phyloP scores from a whole-genome alignment of 2,329 filamentous ascomycete species.

The Botrytis squamosa region DNA sequence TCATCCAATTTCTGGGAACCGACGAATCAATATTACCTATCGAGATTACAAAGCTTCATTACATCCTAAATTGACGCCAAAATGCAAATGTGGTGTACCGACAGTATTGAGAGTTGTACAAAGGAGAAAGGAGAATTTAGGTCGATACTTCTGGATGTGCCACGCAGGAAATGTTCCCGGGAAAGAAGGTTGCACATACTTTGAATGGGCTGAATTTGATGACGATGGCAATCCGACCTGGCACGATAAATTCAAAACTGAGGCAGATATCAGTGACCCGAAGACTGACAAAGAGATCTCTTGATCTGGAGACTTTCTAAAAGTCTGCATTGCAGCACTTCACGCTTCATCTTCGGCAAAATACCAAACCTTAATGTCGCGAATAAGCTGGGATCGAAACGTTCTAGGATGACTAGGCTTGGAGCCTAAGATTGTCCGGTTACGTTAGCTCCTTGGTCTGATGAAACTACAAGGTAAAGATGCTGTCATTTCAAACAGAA shows the following conservation, averaged over 20 bases:
- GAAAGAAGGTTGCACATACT: conserved; percentile 70
- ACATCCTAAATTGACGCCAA: conserved; percentile 74
- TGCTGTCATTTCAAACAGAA: not conserved
- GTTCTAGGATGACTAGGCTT: not conserved
- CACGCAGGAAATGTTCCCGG: conserved; percentile 71
- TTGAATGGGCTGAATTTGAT: conserved; percentile 84
- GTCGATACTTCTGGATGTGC: conserved; percentile 93
- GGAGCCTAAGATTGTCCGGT: no score
- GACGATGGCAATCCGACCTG: conserved; percentile 80
- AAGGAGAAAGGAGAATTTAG: conserved; percentile 71
- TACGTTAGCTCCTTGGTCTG: not conserved
- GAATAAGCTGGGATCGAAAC: not conserved
- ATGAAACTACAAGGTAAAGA: not conserved
- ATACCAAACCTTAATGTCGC: no score
- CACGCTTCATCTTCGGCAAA: not conserved
- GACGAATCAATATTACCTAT: conserved; percentile 91
- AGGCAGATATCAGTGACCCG: not conserved
- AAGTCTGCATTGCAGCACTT: not conserved
- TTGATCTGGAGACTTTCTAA: not conserved
- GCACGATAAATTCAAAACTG: conserved; percentile 33
- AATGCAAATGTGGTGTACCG: conserved; percentile 71
- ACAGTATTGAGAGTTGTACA: conserved; percentile 74
- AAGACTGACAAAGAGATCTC: not conserved
- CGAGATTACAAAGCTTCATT: conserved; percentile 77
- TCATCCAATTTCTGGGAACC: conserved; percentile 77